Evolutionary conservation across 768 basidiomycete genomes (phyloP).

Genomic region (Ramaria rubella): DNA sequence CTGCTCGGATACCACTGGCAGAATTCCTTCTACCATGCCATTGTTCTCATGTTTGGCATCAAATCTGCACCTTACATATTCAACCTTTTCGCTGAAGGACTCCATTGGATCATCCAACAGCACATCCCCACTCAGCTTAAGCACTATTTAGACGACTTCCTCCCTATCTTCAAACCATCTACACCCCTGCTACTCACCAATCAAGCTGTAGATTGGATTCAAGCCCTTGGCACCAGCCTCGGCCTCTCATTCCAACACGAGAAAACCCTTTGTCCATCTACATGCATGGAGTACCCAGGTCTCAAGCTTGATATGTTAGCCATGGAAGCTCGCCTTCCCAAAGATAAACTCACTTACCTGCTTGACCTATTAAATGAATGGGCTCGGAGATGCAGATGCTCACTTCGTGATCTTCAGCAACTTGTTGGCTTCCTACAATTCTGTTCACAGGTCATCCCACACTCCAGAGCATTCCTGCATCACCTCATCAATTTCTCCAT

Average conservation of each 20-base stretch:
- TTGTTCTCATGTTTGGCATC: slow-evolving; percentile 30
- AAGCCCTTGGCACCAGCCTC: slow-evolving; percentile 22
- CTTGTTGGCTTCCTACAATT: slow-evolving; percentile 32
- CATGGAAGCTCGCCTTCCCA: slow-evolving; percentile 30
- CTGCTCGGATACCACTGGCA: slow-evolving; percentile 30
- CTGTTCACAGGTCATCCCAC: slow-evolving; percentile 29
- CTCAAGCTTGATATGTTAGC: slow-evolving; percentile 14
- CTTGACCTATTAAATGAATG: slow-evolving; percentile 18
- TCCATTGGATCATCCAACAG: slow-evolving; percentile 35
- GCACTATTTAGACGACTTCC: slow-evolving; percentile 35
- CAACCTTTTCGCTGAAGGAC: slow-evolving; percentile 33
- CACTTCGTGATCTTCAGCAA: slow-evolving; percentile 26
- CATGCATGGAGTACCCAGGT: slow-evolving; percentile 18
- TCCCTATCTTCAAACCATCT: slow-evolving; percentile 13
- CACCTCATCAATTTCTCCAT: slow-evolving; percentile 25
- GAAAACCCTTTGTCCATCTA: slow-evolving; percentile 21
- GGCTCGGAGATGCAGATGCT: slow-evolving; percentile 14
- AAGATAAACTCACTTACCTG: slow-evolving; percentile 26
- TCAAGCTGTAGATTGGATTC: slow-evolving; percentile 26
- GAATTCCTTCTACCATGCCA: slow-evolving; percentile 21
- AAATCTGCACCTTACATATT: slow-evolving; percentile 30
- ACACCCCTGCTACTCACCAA: not conserved
- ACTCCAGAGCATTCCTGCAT: slow-evolving; percentile 23
- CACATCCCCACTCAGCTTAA: slow-evolving; percentile 27
- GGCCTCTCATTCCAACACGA: slow-evolving; percentile 25